Conservation (phyloP, 108 stramenopile genomes). For the Craspedostauros australis region DNA sequence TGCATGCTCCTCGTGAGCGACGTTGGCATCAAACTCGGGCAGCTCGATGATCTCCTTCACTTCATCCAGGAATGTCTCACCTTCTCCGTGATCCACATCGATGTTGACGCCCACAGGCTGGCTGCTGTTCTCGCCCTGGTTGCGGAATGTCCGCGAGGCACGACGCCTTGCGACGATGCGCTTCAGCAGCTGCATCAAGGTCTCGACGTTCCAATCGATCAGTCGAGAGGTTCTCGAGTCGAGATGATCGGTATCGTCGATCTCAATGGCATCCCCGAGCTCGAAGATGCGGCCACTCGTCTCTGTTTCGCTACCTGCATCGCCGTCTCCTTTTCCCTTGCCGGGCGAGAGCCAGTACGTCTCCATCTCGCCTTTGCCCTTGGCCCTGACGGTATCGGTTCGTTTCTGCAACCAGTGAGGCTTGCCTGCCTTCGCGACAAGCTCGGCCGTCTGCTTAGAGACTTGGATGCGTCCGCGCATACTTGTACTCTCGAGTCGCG, state of each 20-base stretch:
- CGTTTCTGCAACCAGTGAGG: constrained; percentile 27
- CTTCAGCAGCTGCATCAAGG: constrained; percentile 16
- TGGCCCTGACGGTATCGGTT: constrained; percentile 21
- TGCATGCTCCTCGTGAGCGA: too few relatives aligned
- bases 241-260: too few relatives aligned
- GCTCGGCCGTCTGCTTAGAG: constrained; percentile 24
- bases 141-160: too few relatives aligned
- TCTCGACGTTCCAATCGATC: constrained; percentile 35
- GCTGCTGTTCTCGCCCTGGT: too few relatives aligned
- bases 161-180: constrained; percentile 18
- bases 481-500: constrained; percentile 45
- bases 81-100: not conserved
- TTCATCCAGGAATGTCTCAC: constrained; percentile 21
- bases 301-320: too few relatives aligned
- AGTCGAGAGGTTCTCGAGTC: too few relatives aligned
- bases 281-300: too few relatives aligned
- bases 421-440: constrained; percentile 11
- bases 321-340: too few relatives aligned
- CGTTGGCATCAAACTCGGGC: too few relatives aligned
- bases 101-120: too few relatives aligned
- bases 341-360: constrained; percentile 24
- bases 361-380: constrained; percentile 50
- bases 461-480: constrained; percentile 28
- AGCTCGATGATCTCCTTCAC: constrained; percentile 27
- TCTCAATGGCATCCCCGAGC: too few relatives aligned